Evolutionary conservation across 768 basidiomycete genomes (phyloP).

Genomic region (Mycena rebaudengoi): DNA sequence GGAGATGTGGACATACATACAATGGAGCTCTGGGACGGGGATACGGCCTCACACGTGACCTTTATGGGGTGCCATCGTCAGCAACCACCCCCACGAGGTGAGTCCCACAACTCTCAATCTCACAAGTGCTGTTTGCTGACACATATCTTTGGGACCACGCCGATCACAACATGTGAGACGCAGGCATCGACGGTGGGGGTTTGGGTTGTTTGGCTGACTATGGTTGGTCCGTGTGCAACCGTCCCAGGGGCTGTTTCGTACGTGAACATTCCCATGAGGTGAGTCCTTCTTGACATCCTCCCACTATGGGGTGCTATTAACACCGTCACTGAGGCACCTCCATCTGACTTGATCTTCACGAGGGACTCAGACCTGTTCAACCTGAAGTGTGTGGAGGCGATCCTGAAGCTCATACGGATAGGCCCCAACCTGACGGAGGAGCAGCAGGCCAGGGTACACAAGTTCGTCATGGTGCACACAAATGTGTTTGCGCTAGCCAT

Average conservation of each 20-base stretch:
- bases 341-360: slow-evolving; percentile 7
- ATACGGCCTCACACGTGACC: not conserved
- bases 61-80: slow-evolving; percentile 6
- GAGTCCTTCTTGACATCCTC: slow-evolving; percentile 1
- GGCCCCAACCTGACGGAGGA: too few species aligned
- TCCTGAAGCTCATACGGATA: too few species aligned
- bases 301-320: not conserved
- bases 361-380: too few species aligned
- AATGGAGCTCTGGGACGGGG: not conserved
- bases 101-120: not conserved
- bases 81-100: slow-evolving; percentile 6
- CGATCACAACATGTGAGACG: not conserved
- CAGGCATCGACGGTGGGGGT: not conserved
- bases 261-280: slow-evolving; percentile 10
- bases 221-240: not conserved
- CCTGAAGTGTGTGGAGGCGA: too few species aligned
- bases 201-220: not conserved
- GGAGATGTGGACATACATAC: not conserved
- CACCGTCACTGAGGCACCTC: not conserved
- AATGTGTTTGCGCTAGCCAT: too few species aligned
- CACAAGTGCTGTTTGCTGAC: not conserved
- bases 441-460: too few species aligned
- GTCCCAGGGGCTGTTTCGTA: not conserved
- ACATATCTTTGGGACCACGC: not conserved
- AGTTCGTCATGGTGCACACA: too few species aligned